These are phyloP conservation scores for Boletus edulis DNA, from an alignment of 768 basidiomycete species.

Conservation along the genomic window DNA sequence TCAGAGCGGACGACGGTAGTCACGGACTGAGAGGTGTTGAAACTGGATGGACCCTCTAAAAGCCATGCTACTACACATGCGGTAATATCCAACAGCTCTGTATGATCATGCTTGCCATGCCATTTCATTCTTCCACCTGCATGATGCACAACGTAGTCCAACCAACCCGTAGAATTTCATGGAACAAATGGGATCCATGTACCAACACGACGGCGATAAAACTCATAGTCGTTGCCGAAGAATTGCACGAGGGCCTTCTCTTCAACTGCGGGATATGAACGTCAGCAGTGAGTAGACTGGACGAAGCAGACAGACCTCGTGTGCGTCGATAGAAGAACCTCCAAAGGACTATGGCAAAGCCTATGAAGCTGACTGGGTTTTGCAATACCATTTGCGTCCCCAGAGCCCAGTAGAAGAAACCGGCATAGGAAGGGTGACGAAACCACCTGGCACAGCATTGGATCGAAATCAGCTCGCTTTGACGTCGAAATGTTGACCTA, in stretches of 20 bases:
- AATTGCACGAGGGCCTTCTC: slow-evolving; percentile 77
- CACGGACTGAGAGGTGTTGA: slow-evolving; percentile 38
- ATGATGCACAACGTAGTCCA: neutral
- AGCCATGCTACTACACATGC: slow-evolving; percentile 19
- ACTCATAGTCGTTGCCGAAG: slow-evolving; percentile 85
- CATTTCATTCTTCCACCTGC: slow-evolving; percentile 5
- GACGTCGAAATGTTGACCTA: slow-evolving; percentile 38
- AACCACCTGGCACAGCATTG: slow-evolving; percentile 37
- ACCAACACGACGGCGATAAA: slow-evolving; percentile 75
- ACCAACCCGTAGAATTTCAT: slow-evolving; percentile 30
- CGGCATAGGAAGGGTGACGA: slow-evolving; percentile 94
- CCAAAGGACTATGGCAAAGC: slow-evolving; percentile 72
- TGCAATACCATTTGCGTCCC: slow-evolving; percentile 91
- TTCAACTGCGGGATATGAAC: slow-evolving; percentile 54
- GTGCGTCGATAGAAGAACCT: slow-evolving; percentile 85
- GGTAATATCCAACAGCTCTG: slow-evolving; percentile 20
- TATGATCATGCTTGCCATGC: slow-evolving; percentile 29
- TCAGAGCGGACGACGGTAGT: slow-evolving; percentile 69
- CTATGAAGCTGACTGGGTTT: slow-evolving; percentile 71
- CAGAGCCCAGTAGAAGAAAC: slow-evolving; percentile 97
- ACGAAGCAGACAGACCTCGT: slow-evolving; percentile 48
- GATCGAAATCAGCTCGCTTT: neutral
- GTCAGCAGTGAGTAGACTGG: neutral
- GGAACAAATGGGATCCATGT: slow-evolving; percentile 86
- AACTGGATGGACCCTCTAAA: slow-evolving; percentile 7